Base-by-base conservation (phyloP, 2,329 filamentous ascomycete species). In the Botrytis elliptica region DNA sequence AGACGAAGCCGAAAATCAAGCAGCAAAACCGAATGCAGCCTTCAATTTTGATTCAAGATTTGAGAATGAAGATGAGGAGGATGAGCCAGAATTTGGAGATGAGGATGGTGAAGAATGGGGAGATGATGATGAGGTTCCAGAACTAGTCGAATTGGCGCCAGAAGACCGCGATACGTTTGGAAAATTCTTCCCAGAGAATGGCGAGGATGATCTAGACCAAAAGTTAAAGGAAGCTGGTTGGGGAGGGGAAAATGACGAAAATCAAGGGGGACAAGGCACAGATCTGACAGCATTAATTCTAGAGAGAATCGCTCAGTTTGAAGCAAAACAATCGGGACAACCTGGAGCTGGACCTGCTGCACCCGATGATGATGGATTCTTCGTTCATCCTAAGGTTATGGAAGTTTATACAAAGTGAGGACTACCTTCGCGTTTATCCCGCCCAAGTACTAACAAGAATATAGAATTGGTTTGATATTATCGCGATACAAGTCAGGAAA, bases 401-500 rank as follows among this genome's bases (percentile, higher is more conserved):
- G 95, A 98, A 81, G 95, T 97, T 25, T 98, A 97, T 82, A 92
- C 92, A 75, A 97, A 97, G 90, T 93, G 84, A 75, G 84, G 78
- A 12, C 66, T 36, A 42, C 20, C 36, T 29, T 22, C 18, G 63
- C 16, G 29, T 44, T 55, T 49, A 38, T 57, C 20, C 38, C 42
- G 25, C 16, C 5, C 38, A 25, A 67, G 60, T 40, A 69, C 76
- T 76, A 75, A 77, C 55, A 60, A 12, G 12, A 8, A 73, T 36
- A 67, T 75, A 94, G 91, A 84, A 91, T 97, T 78, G 95, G 95
- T 75, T 86, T 95, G 77, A 92, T 98, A 75, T 88, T 99, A 74
- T 94, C 93, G 40, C 90, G 95, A 77, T 98, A 97, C 86, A 97
- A 97, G 84, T 95, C 93, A 22, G 96, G 96, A n/a, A 95, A 95